Evolutionary conservation across 768 basidiomycete genomes (phyloP), one percentile per base, ranked within the genome.

Genomic region (Calocybe indica): DNA sequence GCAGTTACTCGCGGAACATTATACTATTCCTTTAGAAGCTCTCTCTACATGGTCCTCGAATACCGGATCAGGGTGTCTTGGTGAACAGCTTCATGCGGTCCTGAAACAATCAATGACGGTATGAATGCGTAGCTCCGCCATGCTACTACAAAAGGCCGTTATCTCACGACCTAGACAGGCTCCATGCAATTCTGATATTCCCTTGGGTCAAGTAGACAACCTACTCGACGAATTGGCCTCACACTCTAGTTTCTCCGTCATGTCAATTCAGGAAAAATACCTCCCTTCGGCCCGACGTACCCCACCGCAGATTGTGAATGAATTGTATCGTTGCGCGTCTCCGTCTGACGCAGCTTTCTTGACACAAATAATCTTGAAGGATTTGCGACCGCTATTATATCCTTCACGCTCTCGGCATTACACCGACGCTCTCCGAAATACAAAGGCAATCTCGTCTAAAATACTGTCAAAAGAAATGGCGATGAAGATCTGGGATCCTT

Each of bases 311-410:
- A 64, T 75, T 37, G 67, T 92, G 1, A 66, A 67, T n/a, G 62
- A 67, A 11, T 71, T 94, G 3, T 92, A 80, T 52, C 69, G 72
- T 36, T 62, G 69, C 2, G 66, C 92, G 7, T 70, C 80, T 1
- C 81, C 90, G 0, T 63, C 65, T 8, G 85, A 88, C 36, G 76
- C 85, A 2, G 71, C 79, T 1, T 76, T 84, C 51, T 68, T 94
- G 41, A 85, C 87, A 0, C 93, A 97, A 58, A 84, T 95, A 52
- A 87, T 97, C 49, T 75, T 95, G 33, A 88, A 87, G 52, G 93
- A 97, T 61, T 67, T 97, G 0, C 77, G 83, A 29, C 91, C 92
- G 6, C 61, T 94, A 1, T 61, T 93, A 1, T 88, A 88, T 53
- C 85, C 89, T 2, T 67, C 85, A 0, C 73, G 75, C 10, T 70